Conservation (phyloP, 805 yeast species). For the Wickerhamomyces xylosicus region DNA sequence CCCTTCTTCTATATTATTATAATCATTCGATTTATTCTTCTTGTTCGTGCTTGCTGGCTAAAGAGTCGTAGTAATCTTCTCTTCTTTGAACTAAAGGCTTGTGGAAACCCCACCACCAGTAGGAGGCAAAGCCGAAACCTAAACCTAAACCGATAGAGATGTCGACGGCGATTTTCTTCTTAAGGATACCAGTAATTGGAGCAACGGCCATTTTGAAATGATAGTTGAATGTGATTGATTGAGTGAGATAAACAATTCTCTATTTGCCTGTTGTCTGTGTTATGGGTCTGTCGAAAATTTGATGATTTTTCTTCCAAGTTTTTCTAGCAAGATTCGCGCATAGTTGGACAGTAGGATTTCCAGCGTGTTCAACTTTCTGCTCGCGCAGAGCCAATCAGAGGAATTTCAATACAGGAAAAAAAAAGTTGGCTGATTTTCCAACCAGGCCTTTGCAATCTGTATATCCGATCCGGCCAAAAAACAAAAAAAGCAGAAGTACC, state of each 20-base stretch:
- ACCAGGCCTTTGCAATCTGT: too few species aligned
- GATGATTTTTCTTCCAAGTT: background rate
- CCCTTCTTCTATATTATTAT: too few species aligned
- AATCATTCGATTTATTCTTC: conserved; percentile 4
- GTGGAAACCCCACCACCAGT: conserved; percentile 87
- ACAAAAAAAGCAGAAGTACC: too few species aligned
- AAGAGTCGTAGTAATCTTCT: conserved; percentile 62
- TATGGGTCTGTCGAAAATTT: background rate
- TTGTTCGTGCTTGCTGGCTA: conserved; percentile 17
- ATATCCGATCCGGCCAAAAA: too few species aligned
- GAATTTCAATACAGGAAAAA: background rate
- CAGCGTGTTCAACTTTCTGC: too few species aligned
- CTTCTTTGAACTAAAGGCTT: conserved; percentile 59
- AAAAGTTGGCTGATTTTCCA: background rate
- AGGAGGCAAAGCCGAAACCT: conserved; percentile 54
- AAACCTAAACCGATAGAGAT: conserved; percentile 56
- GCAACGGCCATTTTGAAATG: conserved; percentile 43
- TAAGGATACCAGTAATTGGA: conserved; percentile 78
- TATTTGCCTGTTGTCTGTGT: too few species aligned
- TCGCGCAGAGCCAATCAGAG: background rate
- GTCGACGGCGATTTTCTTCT: conserved; percentile 73
- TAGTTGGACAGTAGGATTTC: too few species aligned
- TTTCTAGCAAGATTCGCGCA: too few species aligned
- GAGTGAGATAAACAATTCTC: too few species aligned
- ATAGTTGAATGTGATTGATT: background rate